phyloP scores from a whole-genome alignment of 108 stramenopile genomes.

The Nannochloropsis salina region DNA sequence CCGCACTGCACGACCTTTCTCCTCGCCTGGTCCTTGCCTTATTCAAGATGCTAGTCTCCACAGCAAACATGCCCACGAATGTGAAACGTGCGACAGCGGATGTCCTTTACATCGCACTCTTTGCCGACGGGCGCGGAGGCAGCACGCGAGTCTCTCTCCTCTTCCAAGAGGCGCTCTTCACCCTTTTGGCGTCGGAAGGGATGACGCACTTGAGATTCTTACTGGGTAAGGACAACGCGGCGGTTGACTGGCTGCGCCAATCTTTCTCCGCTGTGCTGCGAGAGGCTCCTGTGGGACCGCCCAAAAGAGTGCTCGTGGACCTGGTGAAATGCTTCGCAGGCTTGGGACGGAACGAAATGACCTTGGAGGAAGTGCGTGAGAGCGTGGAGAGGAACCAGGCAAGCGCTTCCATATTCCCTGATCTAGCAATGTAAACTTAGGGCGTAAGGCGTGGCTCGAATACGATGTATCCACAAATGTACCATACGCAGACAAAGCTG shows the following conservation, averaged over 20 bases:
- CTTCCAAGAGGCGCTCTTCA: not conserved
- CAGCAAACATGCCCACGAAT: not conserved
- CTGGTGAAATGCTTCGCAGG: not conserved
- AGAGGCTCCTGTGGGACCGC: not conserved
- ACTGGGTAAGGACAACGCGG: not conserved
- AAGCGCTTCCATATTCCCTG: not conserved
- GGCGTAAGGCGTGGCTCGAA: too few relatives aligned
- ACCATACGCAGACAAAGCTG: too few relatives aligned
- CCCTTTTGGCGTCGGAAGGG: not conserved
- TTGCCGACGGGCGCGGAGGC: not conserved
- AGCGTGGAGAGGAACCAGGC: not conserved
- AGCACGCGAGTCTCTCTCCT: not conserved
- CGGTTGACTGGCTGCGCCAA: not conserved
- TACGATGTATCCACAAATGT: too few relatives aligned
- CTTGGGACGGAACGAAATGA: slow-evolving; percentile 4
- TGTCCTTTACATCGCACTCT: not conserved
- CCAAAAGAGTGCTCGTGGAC: not conserved
- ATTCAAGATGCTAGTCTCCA: not conserved
- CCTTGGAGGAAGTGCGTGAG: not conserved
- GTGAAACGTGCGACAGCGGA: not conserved
- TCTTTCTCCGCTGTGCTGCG: not conserved
- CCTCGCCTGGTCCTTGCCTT: not conserved
- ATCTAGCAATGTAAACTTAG: not conserved
- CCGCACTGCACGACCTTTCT: not conserved
- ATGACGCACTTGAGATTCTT: not conserved